These are phyloP conservation scores for Narthecium ossifragum DNA, from an alignment of 106 monocot species.

Conservation along the genomic window DNA sequence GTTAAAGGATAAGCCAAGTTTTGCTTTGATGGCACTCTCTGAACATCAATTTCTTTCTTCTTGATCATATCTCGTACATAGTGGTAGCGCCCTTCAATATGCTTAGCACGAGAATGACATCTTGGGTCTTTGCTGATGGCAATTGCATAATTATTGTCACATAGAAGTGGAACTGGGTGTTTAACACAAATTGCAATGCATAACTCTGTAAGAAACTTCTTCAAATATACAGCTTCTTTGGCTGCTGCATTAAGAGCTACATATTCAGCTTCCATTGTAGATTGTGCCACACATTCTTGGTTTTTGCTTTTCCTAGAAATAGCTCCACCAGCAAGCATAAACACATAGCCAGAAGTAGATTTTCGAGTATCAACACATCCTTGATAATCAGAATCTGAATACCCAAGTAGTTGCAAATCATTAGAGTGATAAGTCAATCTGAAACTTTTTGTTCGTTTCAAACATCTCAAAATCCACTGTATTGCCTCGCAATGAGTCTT, in stretches of 20 bases:
- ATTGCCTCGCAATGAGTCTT: not conserved
- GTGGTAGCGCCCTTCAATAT: not conserved
- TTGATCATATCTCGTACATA: not conserved
- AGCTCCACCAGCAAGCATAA: not conserved
- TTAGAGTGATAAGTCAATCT: not conserved
- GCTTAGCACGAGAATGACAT: not conserved
- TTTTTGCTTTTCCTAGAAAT: not conserved
- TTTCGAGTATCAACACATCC: not conserved
- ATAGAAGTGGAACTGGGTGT: not conserved
- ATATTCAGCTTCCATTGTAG: conserved; percentile 7
- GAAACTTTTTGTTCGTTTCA: not conserved
- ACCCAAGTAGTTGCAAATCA: not conserved
- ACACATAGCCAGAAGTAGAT: not conserved
- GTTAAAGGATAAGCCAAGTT: not conserved
- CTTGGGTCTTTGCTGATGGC: not conserved
- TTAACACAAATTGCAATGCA: not conserved
- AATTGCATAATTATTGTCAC: not conserved
- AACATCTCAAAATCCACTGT: not conserved
- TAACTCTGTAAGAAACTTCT: not conserved
- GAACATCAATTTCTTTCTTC: not conserved
- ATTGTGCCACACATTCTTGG: not conserved
- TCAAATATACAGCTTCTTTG: not conserved
- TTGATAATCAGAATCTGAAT: conserved; percentile 4
- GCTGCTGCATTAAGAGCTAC: not conserved
- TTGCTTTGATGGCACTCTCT: not conserved